Evolutionary conservation across 192 early-diverging fungal genomes (phyloP).

Genomic region (Backusella circina): DNA sequence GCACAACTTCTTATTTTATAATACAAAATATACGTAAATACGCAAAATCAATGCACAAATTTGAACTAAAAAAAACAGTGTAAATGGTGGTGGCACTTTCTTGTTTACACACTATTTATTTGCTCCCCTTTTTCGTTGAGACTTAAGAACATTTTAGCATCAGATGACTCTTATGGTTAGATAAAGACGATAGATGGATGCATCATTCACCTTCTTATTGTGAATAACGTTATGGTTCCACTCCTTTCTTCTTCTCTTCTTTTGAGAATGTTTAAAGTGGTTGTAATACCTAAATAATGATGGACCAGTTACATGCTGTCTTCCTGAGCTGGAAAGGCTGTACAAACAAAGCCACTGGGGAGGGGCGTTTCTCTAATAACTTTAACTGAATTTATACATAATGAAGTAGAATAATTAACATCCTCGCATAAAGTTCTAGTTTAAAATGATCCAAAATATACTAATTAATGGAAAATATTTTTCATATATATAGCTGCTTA

Average conservation of each 20-base stretch:
- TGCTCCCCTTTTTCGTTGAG: neutral
- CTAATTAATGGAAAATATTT: neutral
- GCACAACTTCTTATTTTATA: too few relatives aligned
- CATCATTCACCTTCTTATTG: neutral
- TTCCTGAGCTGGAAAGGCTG: neutral
- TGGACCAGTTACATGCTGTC: neutral
- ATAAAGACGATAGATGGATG: neutral
- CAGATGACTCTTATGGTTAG: neutral
- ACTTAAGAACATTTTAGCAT: neutral
- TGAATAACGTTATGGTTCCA: neutral
- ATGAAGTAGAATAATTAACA: too few relatives aligned
- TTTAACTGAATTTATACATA: neutral
- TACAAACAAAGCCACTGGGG: neutral
- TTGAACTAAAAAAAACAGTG: too few relatives aligned
- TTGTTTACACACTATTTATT: neutral
- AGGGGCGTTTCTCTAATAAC: neutral
- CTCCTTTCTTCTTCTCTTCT: neutral
- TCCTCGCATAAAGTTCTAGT: too few relatives aligned
- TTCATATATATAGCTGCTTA: neutral
- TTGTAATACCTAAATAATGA: neutral
- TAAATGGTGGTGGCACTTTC: too few relatives aligned
- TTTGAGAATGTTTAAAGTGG: neutral
- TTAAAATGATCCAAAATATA: neutral
- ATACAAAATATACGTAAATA: too few relatives aligned
- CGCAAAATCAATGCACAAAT: too few relatives aligned